Evolutionary conservation across 176 grass and related monocot species (phyloP).

Genomic region (Microstegium vimineum): DNA sequence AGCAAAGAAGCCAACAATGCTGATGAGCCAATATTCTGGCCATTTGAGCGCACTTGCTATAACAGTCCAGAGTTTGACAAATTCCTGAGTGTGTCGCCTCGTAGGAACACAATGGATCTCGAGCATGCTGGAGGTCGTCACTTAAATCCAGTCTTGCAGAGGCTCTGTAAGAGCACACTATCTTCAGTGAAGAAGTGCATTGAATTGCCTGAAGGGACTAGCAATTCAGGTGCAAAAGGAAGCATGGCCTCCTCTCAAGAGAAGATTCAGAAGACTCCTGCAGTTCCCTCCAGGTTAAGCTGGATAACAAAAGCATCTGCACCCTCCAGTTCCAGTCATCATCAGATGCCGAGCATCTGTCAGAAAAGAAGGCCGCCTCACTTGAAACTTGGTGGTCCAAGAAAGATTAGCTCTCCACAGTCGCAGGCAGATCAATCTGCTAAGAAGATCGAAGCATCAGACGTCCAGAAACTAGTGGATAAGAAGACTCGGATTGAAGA

Average conservation of each 20-base stretch:
- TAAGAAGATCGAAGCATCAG: neutral
- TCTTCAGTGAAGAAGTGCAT: neutral
- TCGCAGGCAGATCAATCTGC: neutral
- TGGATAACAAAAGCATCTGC: constrained; percentile 6
- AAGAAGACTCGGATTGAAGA: constrained; percentile 34
- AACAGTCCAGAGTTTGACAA: constrained; percentile 29
- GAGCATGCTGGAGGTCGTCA: neutral
- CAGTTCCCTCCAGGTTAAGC: constrained; percentile 19
- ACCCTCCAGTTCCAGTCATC: neutral
- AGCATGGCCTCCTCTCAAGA: neutral
- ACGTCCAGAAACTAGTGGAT: neutral
- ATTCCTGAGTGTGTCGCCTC: constrained; percentile 41
- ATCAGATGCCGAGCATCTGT: too few relatives aligned
- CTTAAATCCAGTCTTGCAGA: constrained; percentile 27
- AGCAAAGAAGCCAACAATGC: neutral
- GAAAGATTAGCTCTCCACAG: neutral
- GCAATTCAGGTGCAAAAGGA: neutral
- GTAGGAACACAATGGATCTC: constrained; percentile 2
- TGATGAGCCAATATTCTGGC: constrained; percentile 51
- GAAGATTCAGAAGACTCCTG: constrained; percentile 3
- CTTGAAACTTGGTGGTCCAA: constrained; percentile 21
- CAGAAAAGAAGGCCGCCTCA: constrained; percentile 39
- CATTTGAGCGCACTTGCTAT: constrained; percentile 39
- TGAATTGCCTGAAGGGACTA: neutral
- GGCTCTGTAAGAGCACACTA: constrained; percentile 26